Conservation (phyloP, 306 rosid genomes). For the Delonix regia region DNA sequence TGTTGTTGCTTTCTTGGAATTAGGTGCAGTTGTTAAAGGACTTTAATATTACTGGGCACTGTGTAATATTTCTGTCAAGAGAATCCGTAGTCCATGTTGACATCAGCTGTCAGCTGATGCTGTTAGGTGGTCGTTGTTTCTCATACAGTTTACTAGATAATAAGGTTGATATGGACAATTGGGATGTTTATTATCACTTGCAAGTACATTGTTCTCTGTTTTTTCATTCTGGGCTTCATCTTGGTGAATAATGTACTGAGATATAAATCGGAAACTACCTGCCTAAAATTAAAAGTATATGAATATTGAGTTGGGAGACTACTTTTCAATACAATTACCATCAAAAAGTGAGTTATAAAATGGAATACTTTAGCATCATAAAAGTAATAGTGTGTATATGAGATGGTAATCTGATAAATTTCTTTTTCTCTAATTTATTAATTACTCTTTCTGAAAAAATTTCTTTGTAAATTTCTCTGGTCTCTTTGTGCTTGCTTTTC, state of each 20-base stretch:
- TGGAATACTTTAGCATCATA: background rate
- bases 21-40: conserved; percentile 27
- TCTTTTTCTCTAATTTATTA: background rate
- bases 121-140: conserved; percentile 35
- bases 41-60: conserved; percentile 26
- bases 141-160: background rate
- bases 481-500: conserved; percentile 10
- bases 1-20: conserved; percentile 37
- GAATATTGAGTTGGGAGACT: background rate
- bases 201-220: background rate
- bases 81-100: conserved; percentile 37
- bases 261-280: conserved; percentile 17
- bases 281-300: background rate
- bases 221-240: background rate
- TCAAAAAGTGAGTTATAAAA: background rate
- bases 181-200: conserved; percentile 5
- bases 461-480: background rate
- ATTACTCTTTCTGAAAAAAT: background rate
- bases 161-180: conserved; percentile 10
- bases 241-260: background rate
- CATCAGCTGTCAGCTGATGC: conserved; percentile 22
- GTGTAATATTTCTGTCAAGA: conserved; percentile 27
- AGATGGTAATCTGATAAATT: conserved; percentile 20
- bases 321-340: background rate
- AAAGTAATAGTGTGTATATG: background rate